Conservation (phyloP, 2,329 filamentous ascomycete genomes). For the Calonectria pseudoreteaudii region DNA sequence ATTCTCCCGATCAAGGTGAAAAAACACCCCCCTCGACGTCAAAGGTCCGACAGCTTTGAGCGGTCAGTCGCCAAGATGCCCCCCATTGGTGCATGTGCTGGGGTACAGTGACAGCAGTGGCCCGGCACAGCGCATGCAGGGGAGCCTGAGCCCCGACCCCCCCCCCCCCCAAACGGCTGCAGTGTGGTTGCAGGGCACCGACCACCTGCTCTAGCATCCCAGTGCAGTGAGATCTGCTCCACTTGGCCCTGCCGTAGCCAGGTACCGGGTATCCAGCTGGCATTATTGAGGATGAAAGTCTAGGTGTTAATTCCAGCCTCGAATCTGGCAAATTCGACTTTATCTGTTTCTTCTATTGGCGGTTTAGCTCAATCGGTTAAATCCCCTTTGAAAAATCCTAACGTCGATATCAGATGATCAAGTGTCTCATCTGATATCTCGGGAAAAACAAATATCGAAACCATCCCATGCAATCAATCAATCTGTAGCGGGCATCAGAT, state of each 20-base stretch:
- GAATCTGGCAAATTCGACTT: neutral
- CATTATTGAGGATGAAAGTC: neutral
- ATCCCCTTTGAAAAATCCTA: neutral
- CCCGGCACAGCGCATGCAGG: conserved; percentile 22
- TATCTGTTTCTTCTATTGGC: neutral
- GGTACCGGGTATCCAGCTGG: neutral
- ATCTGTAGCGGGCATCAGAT: neutral
- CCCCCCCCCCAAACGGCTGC: conserved; percentile 9
- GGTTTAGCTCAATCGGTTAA: neutral
- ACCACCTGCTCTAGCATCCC: neutral
- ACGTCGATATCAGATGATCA: neutral
- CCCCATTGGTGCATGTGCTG: conserved; percentile 14
- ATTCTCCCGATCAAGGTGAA: neutral
- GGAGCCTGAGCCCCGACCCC: neutral
- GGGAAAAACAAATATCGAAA: neutral
- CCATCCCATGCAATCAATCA: neutral
- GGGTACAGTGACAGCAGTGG: conserved; percentile 6
- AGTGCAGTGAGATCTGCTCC: neutral
- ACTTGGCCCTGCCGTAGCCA: neutral
- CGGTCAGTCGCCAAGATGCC: conserved; percentile 32
- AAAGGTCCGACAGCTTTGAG: conserved; percentile 38
- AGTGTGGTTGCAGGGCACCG: neutral
- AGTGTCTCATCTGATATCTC: neutral
- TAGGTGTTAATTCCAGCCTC: neutral
- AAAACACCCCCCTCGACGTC: conserved; percentile 25